Base-by-base conservation (phyloP, 441 rosid species). In the Populus hybrid region DNA sequence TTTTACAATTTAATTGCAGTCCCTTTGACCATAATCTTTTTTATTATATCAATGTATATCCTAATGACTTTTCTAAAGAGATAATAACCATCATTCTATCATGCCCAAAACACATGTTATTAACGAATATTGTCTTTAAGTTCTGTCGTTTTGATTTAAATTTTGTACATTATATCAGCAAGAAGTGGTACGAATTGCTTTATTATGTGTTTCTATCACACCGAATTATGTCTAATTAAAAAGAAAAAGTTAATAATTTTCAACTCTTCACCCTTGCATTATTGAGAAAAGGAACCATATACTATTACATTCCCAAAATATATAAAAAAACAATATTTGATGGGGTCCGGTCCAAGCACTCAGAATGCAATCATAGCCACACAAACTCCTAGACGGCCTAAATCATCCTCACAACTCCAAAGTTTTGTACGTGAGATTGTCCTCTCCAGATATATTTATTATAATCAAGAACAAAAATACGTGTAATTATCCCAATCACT, bases 401-500 rank as follows among this genome's bases (percentile, higher is more conserved):
- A 9, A 29, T 0, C 16, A 56, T 18, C 7, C 61, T 4, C 10
- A 1, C 5, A 2, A 7, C 53, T 75, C 72, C 50, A 11, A 36
- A 31, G 35, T 18, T 40, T 24, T 5, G 28, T 7, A 29, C 0
- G 3, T 71, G 68, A 0, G 56, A 69, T 20, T 7, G 45, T 28
- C 45, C 74, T 2, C 74, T 24, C 31, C 70, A 20, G 74, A 77
- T 64, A 42, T 3, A 71, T 11, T 69, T 14, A 0, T 20, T 29
- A 23, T 11, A 36, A 35, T 7, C 28, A 1, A n/a, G 26, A 20
- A 10, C 16, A 7, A 14, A n/a, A n/a, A 75, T 72, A 79, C 80
- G 78, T 77, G 83, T 65, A 29, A 29, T 7, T 35, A 75, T 81
- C 83, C 16, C 5, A 23, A 50, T 72, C 21, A 6, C 18, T 69